Conservation (phyloP, 148 eudicot genomes). For the Amaranthus palmeri region DNA sequence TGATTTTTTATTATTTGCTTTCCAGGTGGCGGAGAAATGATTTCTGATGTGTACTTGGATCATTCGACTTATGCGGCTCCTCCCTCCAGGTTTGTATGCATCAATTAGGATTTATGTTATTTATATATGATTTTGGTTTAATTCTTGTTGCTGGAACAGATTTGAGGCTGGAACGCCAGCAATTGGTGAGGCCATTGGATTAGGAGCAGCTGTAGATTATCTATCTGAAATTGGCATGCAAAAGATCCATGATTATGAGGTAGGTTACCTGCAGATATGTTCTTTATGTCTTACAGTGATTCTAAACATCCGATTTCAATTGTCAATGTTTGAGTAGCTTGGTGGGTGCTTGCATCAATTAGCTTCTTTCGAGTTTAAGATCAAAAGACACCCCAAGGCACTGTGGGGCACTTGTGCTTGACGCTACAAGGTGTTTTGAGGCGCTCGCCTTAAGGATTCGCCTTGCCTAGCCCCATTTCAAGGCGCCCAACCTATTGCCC, state of each 20-base stretch:
- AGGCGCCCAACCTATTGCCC: no score
- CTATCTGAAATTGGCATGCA: slow-evolving; percentile 91
- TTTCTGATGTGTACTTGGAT: slow-evolving; percentile 85
- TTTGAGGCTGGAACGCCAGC: slow-evolving; percentile 99
- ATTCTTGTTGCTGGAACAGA: slow-evolving; percentile 30
- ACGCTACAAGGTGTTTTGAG: no score
- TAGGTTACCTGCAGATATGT: slow-evolving; percentile 21
- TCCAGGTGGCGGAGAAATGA: slow-evolving; percentile 99
- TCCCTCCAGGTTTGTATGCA: slow-evolving; percentile 70
- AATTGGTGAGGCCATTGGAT: slow-evolving; percentile 90
- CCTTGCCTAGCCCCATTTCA: no score
- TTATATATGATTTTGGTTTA: not conserved
- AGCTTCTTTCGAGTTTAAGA: no score
- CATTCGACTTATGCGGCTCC: slow-evolving; percentile 97
- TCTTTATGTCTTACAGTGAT: not conserved
- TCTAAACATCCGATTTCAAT: not conserved
- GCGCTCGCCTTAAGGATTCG: no score
- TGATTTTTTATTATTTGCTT: slow-evolving; percentile 1
- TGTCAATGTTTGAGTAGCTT: not conserved
- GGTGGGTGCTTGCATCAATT: not conserved
- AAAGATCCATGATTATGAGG: slow-evolving; percentile 92
- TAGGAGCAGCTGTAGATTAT: slow-evolving; percentile 95
- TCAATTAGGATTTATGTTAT: not conserved
- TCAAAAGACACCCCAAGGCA: no score
- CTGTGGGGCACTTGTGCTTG: no score